Evolutionary conservation across 2,329 filamentous ascomycete species (phyloP).

Genomic region (Alternaria sp.): DNA sequence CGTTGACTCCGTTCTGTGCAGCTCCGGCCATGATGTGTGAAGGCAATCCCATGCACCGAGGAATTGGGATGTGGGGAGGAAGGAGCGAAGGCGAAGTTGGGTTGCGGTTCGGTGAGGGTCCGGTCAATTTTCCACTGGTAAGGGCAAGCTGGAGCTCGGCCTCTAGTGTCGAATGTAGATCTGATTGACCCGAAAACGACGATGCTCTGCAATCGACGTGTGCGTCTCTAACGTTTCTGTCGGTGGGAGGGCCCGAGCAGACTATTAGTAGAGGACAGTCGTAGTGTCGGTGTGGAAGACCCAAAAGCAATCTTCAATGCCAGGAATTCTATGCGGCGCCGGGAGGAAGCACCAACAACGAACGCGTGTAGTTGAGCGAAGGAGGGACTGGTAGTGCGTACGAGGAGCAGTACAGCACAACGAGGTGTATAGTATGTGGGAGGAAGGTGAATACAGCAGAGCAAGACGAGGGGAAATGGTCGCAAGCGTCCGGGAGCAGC

Average conservation of each 20-base stretch:
- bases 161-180: constrained; percentile 28
- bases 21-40: constrained; percentile 44
- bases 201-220: constrained; percentile 4
- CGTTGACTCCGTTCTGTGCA: constrained; percentile 45
- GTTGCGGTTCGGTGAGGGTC: constrained; percentile 20
- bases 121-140: constrained; percentile 32
- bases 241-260: constrained; percentile 29
- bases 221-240: constrained; percentile 10
- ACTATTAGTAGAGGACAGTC: constrained; percentile 26
- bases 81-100: constrained; percentile 14
- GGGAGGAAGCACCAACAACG: constrained; percentile 26
- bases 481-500: not conserved
- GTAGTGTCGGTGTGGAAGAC: constrained; percentile 13
- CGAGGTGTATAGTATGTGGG: constrained; percentile 2
- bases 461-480: constrained; percentile 11
- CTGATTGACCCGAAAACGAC: constrained; percentile 7
- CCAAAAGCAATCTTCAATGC: constrained; percentile 8
- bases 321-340: constrained; percentile 14
- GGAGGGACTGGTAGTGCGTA: constrained; percentile 11
- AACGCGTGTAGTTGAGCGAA: constrained; percentile 12
- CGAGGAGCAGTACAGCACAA: constrained; percentile 12
- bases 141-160: constrained; percentile 30
- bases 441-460: constrained; percentile 4
- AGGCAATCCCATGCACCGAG: constrained; percentile 35
- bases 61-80: constrained; percentile 16